Base-by-base conservation (phyloP, 2,329 filamentous ascomycete species). In the Ploettnerulaceae sp. region DNA sequence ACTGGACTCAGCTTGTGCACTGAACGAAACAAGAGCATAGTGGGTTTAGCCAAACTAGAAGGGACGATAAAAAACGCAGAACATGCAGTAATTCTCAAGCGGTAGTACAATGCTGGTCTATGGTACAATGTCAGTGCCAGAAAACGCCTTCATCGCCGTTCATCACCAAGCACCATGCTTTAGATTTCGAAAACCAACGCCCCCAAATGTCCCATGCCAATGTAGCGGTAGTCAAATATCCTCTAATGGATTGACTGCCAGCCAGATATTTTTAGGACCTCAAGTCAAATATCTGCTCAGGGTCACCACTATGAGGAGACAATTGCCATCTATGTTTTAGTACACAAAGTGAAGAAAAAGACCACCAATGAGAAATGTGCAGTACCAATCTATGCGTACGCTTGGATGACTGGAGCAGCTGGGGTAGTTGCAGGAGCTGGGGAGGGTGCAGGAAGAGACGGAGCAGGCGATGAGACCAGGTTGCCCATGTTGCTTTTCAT, bases 401-500 rank as follows among this genome's bases (percentile, higher is more conserved):
- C 45, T 29, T 47, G 35, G 33, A 47, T 40, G 12, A 32, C 53
- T 25, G 49, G 21, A 15, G 41, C 37, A 21, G 49, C 36, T 25
- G 54, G 25, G 7, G 37, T 45, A 20, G 51, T 18, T 56, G 62
- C 66, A 35, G 65, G 52, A 59, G 69, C 64, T 12, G 26, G 24
- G 8, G 53, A 46, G 15, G 48, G 45, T 37, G 35, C 36, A 11
- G 50, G 48, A 46, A 51, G 38, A 15, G 49, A 47, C 31, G 66
- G 62, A 52, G 69, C 63, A 25, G 77, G 77, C 32, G 77, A 77
- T 57, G 73, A 76, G 14, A 71, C 57, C 14, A 51, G 38, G 24
- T 56, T 46, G 36, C 54, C 52, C 12, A 46, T 42, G 32, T 68
- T 70, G 45, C 73, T 75, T 58, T 76, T 81, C 68, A 75, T 78